Conservation (phyloP, 2,329 filamentous ascomycete genomes). For the Ophiosphaerella korrae region DNA sequence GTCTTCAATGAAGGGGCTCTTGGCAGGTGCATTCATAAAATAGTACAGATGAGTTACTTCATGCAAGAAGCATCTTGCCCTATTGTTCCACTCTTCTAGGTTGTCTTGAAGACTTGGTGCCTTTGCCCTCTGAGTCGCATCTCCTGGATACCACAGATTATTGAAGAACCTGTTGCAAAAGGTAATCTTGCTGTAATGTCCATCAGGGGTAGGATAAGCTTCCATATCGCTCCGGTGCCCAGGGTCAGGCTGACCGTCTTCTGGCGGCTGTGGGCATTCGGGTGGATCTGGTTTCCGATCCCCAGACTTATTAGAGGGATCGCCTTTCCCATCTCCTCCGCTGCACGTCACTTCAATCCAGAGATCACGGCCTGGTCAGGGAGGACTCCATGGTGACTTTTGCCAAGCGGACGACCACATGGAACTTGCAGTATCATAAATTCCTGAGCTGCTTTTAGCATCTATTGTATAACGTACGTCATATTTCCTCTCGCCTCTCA, state of each 20-base stretch:
- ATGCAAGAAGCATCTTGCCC: slow-evolving; percentile 2
- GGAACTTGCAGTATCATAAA: not conserved
- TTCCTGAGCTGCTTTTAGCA: not conserved
- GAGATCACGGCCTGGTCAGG: not conserved
- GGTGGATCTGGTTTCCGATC: no score
- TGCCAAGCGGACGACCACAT: slow-evolving; percentile 2
- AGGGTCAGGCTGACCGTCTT: no score
- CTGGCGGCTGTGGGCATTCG: no score
- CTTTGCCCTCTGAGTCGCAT: not conserved
- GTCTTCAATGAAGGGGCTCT: not conserved
- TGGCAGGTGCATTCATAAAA: not conserved
- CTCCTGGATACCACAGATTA: not conserved
- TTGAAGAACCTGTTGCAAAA: not conserved
- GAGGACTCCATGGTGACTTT: not conserved
- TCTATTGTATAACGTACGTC: not conserved
- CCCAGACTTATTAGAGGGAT: not conserved
- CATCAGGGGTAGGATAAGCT: no score
- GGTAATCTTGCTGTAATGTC: no score
- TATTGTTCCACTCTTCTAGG: slow-evolving; percentile 1
- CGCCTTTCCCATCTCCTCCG: not conserved
- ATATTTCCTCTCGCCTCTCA: not conserved
- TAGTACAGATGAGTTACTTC: slow-evolving; percentile 1
- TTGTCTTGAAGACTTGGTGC: not conserved
- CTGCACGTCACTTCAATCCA: not conserved
- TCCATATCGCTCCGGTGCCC: no score